Evolutionary conservation across 768 basidiomycete species (phyloP).

Genomic region (Astraeus odoratus): DNA sequence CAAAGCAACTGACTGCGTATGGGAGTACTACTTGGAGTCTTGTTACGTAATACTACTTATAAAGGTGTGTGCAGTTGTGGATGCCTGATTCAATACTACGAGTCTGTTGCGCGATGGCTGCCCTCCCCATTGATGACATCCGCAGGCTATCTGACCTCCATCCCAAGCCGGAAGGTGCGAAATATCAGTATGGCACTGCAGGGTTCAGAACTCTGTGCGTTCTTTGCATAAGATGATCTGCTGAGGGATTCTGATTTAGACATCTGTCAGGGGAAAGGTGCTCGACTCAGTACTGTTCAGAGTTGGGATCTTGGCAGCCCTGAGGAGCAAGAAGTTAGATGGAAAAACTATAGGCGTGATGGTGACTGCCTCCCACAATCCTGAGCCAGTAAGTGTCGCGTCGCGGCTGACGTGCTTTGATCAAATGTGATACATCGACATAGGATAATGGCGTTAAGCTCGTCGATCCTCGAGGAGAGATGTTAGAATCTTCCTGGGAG

Average conservation of each 20-base stretch:
- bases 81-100: neutral
- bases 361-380: slow-evolving; percentile 99
- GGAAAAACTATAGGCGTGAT: slow-evolving; percentile 94
- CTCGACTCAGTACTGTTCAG: slow-evolving; percentile 93
- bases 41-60: too few species aligned
- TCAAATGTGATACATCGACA: slow-evolving; percentile 2
- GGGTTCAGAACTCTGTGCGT: slow-evolving; percentile 89
- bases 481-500: slow-evolving; percentile 95
- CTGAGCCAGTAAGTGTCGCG: slow-evolving; percentile 66
- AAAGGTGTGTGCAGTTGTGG: neutral
- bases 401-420: neutral
- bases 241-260: slow-evolving; percentile 6
- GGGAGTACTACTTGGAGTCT: too few species aligned
- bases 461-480: slow-evolving; percentile 95
- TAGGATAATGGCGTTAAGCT: slow-evolving; percentile 99
- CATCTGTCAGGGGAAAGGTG: slow-evolving; percentile 44
- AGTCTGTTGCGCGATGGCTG: too few species aligned
- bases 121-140: slow-evolving; percentile 35
- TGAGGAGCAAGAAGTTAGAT: slow-evolving; percentile 87
- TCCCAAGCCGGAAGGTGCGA: slow-evolving; percentile 62
- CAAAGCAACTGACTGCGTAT: too few species aligned
- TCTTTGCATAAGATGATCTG: slow-evolving; percentile 4
- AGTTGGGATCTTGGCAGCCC: slow-evolving; percentile 81
- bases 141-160: slow-evolving; percentile 49
- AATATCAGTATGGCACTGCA: slow-evolving; percentile 88